Evolutionary conservation across 1,284 basidiomycete genomes (phyloP), one percentile per base, ranked within the genome.

Genomic region (Thecaphora frezii): DNA sequence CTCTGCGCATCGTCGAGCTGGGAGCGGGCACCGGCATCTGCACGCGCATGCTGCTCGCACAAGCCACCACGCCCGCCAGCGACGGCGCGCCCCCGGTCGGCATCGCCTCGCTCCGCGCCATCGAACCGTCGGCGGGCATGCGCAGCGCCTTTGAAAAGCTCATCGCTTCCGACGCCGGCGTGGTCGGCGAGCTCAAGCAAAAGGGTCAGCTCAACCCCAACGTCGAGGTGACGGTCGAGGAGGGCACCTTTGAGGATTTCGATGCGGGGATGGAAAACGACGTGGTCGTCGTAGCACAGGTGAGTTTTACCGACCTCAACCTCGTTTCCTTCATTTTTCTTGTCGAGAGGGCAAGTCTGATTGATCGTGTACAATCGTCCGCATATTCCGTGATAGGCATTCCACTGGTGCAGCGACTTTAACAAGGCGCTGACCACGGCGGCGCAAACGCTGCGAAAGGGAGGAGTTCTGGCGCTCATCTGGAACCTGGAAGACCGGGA

Each of bases 401-500:
- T 65, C 64, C 74, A 77, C 49, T 77, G 74, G 74, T 72, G 69
- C 40, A 56, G 58, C n/a, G 58, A 76, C 46, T 70, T 55, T 42
- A 57, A 73, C 30, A 37, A 36, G 8, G 65, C 70, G 5, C 45
- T 77, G 5, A 19, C 48, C 22, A 58, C 67, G 24, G 53, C 58
- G 10, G 66, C 72, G 0, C 46, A 59, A 21, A 47, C 63, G 1
- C 60, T 77, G 14, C 60, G 67, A 16, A 48, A 58, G 13, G 50
- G 61, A 12, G 74, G 74, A 4, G 50, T 63, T 14, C 55, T 77
- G 13, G 73, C 73, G 16, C 57, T 77, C 25, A 48, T 76, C 28
- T 77, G 74, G 74, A 77, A 77, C 51, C 45, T 77, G 25, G 74
- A 77, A 49, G 70, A 76, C 52, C 50, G 70, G 24, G 68, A 74